These are phyloP conservation scores for Boletus eberwhitei DNA, from an alignment of 768 basidiomycete genomes.

Conservation along the genomic window DNA sequence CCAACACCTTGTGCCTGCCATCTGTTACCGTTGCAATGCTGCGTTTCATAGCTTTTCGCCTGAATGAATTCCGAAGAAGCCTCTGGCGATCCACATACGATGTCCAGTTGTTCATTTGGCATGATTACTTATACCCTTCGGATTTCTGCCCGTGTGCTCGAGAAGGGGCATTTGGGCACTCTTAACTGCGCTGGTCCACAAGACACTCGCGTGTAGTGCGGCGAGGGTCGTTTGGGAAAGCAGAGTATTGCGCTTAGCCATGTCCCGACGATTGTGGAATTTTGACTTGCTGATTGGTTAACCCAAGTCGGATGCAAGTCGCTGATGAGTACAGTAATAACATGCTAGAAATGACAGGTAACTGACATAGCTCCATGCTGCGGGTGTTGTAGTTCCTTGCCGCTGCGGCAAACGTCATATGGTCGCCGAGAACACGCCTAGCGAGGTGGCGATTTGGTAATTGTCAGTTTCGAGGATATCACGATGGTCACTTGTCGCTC, in stretches of 20 bases:
- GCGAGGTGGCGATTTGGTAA: slow-evolving; percentile 6
- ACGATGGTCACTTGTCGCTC: no score
- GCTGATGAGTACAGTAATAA: background rate
- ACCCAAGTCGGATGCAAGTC: background rate
- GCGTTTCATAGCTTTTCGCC: background rate
- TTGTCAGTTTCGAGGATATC: background rate
- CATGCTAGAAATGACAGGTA: background rate
- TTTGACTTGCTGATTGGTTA: background rate
- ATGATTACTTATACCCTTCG: background rate
- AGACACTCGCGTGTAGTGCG: background rate
- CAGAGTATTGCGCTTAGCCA: background rate
- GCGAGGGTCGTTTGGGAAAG: background rate
- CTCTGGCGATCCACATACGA: background rate
- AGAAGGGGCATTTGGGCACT: background rate
- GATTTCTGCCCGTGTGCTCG: background rate
- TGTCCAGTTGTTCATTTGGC: background rate
- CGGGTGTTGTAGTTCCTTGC: background rate
- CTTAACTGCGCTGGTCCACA: background rate
- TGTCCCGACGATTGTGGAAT: background rate
- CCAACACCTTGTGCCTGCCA: background rate
- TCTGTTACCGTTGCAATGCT: background rate
- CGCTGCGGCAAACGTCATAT: background rate
- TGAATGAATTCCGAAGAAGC: background rate
- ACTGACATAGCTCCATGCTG: no score
- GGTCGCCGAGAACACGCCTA: no score